Conservation (phyloP, 2,329 filamentous ascomycete genomes). For the Apiospora malaysiana region DNA sequence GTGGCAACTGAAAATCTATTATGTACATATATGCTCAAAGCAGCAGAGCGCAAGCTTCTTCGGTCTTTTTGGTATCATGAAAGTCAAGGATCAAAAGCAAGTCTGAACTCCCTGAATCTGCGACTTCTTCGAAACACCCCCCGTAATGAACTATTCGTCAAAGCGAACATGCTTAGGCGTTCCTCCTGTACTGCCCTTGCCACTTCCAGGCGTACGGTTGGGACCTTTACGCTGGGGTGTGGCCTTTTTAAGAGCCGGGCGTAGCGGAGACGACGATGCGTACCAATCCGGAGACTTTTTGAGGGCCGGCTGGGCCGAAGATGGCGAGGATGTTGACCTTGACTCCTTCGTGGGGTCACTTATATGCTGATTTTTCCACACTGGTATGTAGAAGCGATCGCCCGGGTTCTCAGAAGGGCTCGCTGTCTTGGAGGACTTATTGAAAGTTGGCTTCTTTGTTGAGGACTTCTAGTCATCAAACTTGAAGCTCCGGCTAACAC, state of each 20-base stretch:
- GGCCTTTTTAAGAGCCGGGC: not conserved
- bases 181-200: not conserved
- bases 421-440: not conserved
- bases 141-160: not conserved
- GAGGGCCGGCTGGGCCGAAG: not conserved
- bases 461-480: constrained; percentile 64
- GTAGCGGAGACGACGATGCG: not conserved
- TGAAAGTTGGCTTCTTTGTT: not conserved
- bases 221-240: not conserved
- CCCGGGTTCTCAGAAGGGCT: not conserved
- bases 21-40: constrained; percentile 13
- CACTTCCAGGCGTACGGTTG: not conserved
- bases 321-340: not conserved
- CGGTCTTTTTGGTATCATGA: constrained; percentile 18
- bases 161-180: not conserved
- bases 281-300: not conserved
- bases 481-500: constrained; percentile 84
- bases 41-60: not conserved
- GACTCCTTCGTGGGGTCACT: not conserved
- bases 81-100: constrained; percentile 10
- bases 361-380: constrained; percentile 1
- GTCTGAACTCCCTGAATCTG: constrained; percentile 11
- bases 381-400: not conserved
- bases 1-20: not conserved
- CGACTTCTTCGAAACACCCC: not conserved